phyloP scores from a whole-genome alignment of 768 basidiomycete genomes.

The Cystobasidium ongulense region DNA sequence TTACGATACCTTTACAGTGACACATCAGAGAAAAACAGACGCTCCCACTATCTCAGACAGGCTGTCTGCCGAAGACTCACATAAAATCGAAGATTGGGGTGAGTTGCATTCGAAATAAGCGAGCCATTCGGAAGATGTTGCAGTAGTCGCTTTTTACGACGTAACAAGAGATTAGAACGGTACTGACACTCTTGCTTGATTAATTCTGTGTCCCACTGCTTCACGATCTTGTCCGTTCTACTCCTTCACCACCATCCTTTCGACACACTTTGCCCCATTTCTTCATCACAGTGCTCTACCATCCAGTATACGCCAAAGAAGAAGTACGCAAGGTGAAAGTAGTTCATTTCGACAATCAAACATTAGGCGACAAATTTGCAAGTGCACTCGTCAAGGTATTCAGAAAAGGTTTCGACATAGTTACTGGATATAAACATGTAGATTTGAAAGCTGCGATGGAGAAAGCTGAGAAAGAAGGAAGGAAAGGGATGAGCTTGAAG shows the following conservation, averaged over 20 bases:
- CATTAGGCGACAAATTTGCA: conserved; percentile 66
- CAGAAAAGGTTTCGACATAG: conserved; percentile 68
- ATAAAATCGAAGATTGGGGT: conserved; percentile 24
- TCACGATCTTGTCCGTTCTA: neutral
- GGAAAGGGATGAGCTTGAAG: conserved; percentile 46
- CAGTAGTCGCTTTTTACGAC: no score
- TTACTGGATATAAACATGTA: conserved; percentile 64
- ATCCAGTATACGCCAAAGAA: conserved; percentile 43
- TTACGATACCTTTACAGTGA: neutral
- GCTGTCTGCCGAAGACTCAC: neutral
- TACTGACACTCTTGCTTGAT: no score
- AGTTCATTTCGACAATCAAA: conserved; percentile 59
- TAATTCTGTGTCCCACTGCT: no score
- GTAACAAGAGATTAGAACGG: no score
- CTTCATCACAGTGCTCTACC: conserved; percentile 15
- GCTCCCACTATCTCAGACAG: conserved; percentile 7
- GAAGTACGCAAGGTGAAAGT: conserved; percentile 53
- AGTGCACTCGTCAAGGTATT: conserved; percentile 54
- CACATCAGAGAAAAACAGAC: neutral
- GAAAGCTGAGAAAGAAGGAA: conserved; percentile 29
- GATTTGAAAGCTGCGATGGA: conserved; percentile 25
- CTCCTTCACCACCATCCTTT: neutral
- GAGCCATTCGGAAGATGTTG: neutral
- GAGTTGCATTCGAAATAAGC: neutral
- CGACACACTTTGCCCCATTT: neutral